Evolutionary conservation across 495 filamentous ascomycete genomes (phyloP).

Genomic region (Oleoguttula mirabilis): DNA sequence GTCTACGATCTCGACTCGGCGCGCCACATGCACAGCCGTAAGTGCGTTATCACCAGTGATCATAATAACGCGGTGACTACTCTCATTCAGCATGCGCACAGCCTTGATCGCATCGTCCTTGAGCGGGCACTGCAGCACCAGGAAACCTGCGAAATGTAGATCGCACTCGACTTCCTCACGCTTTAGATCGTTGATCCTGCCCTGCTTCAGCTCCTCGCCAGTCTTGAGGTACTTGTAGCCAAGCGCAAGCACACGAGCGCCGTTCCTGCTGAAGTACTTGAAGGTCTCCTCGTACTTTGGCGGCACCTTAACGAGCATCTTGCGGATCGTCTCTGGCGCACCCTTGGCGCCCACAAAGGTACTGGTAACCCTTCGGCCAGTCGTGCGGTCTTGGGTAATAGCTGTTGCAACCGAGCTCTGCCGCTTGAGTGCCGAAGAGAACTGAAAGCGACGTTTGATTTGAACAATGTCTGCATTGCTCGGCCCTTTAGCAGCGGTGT

Average conservation of each 20-base stretch:
- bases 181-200: slow-evolving; percentile 80
- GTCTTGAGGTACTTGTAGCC: slow-evolving; percentile 81
- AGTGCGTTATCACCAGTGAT: slow-evolving; percentile 98
- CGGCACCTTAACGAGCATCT: slow-evolving; percentile 75
- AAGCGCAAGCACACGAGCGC: slow-evolving; percentile 83
- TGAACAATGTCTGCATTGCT: slow-evolving; percentile 53
- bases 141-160: slow-evolving; percentile 82
- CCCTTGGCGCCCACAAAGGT: slow-evolving; percentile 95
- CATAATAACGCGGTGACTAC: slow-evolving; percentile 97
- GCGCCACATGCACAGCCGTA: slow-evolving; percentile 90
- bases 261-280: slow-evolving; percentile 94
- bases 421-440: slow-evolving; percentile 90
- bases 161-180: slow-evolving; percentile 83
- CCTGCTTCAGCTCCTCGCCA: slow-evolving; percentile 67
- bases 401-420: slow-evolving; percentile 89
- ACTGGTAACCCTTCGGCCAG: slow-evolving; percentile 57
- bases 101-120: slow-evolving; percentile 93
- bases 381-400: slow-evolving; percentile 50
- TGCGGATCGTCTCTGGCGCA: slow-evolving; percentile 88
- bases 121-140: slow-evolving; percentile 87
- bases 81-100: slow-evolving; percentile 95
- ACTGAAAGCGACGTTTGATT: slow-evolving; percentile 93
- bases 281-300: slow-evolving; percentile 93
- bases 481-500: slow-evolving; percentile 20
- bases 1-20: slow-evolving; percentile 94